Evolutionary conservation across 2,329 filamentous ascomycete genomes (phyloP), one percentile per base, ranked within the genome.

Genomic region (Rutstroemia sp.): DNA sequence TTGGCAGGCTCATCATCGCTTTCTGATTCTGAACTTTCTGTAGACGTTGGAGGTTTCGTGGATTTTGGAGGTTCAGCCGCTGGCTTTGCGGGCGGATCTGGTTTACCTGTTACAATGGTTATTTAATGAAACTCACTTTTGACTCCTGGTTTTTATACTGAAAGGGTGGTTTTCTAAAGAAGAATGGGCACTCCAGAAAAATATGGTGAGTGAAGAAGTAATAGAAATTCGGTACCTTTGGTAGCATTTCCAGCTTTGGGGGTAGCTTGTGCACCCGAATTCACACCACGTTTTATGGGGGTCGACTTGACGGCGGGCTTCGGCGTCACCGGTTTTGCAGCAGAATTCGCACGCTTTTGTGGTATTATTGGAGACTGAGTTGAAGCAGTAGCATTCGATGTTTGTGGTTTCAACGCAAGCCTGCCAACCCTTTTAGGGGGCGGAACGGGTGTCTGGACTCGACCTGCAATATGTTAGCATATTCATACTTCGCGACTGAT

Each of bases 281-380:
- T n/a, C 12, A 34, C 30, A 12, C 4, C 30, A 34, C 30, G 10
- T 2, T 12, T 51, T 4, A 19, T 51, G 2, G 9, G 4, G 23
- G n/a, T 34, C 14, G 38, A 23, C 10, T 16, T 25, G 19, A 27
- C 25, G 9, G 45, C 19, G 14, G 53, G 27, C 19, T 56, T 56
- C 19, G 53, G 47, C 10, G 53, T 56, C 17, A 30, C 38, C 27
- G 53, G 30, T 25, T 37, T 47, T 16, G 39, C 21, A 16, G 10
- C 9, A 2, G 53, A 56, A 10, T 21, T 42, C 17, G 21, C 16
- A 3, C 30, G 38, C 7, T 38, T 30, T 38, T 48, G 47, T 17
- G 37, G n/a, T n/a, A 55, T 42, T 23, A 55, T 42, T 23, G 52
- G 45, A 10, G 52, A 38, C 44, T 55, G 52, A 27, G 21, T 56